Conservation (phyloP, 805 yeast genomes). For the Yarrowia osloensis region DNA sequence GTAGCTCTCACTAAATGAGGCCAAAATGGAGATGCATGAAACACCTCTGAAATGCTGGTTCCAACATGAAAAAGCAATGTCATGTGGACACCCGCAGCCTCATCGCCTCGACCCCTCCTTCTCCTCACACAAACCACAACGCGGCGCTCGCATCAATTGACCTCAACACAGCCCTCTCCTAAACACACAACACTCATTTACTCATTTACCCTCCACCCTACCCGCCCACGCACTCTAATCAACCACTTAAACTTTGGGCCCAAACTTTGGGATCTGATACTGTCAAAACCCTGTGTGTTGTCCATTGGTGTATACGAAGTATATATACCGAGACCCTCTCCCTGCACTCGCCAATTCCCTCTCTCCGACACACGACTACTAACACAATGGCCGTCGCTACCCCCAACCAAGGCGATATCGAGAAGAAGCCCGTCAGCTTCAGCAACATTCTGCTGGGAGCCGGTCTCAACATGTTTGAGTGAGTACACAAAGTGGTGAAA, state of each 20-base stretch:
- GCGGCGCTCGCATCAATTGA: neutral
- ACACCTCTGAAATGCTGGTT: neutral
- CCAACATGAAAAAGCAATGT: neutral
- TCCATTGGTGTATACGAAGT: conserved; percentile 11
- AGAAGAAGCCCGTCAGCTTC: conserved; percentile 85
- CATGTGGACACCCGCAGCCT: neutral
- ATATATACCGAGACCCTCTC: neutral
- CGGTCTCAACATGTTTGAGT: conserved; percentile 84
- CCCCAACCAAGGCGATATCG: conserved; percentile 43
- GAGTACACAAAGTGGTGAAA: conserved; percentile 32
- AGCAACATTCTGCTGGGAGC: conserved; percentile 93
- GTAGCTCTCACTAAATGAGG: neutral
- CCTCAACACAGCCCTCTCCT: neutral
- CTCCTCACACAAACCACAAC: neutral
- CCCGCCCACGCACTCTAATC: conserved; percentile 8
- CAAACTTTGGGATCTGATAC: conserved; percentile 17
- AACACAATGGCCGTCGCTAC: conserved; percentile 16
- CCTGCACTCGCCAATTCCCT: neutral
- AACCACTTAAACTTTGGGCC: neutral
- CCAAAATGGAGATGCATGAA: neutral
- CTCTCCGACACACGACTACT: neutral
- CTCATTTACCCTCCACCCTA: neutral
- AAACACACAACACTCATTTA: neutral
- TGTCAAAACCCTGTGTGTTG: conserved; percentile 18
- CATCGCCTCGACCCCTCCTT: neutral